These are phyloP conservation scores for Colletotrichum lindemuthianum DNA, from an alignment of 2,329 filamentous ascomycete genomes.

Conservation along the genomic window DNA sequence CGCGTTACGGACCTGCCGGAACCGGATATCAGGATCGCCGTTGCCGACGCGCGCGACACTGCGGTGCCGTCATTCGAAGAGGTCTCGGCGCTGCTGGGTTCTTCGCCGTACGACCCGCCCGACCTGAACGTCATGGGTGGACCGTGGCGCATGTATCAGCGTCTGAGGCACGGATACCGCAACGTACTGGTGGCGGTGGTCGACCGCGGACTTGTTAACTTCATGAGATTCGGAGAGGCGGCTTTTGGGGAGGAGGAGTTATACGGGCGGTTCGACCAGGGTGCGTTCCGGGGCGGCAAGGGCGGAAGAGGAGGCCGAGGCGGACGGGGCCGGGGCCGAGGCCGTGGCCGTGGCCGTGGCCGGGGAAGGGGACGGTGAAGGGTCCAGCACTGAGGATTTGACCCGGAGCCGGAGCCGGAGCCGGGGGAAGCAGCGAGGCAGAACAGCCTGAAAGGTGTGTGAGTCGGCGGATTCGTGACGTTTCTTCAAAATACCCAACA, in stretches of 20 bases:
- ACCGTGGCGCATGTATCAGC: slow-evolving; percentile 72
- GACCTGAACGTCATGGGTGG: slow-evolving; percentile 44
- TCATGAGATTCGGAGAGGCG: slow-evolving; percentile 81
- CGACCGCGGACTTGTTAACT: slow-evolving; percentile 90
- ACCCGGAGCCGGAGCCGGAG: slow-evolving; percentile 37
- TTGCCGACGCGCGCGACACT: slow-evolving; percentile 79
- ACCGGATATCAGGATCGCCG: slow-evolving; percentile 86
- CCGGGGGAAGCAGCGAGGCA: not conserved
- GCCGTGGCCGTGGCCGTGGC: slow-evolving; percentile 49
- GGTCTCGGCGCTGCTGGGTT: slow-evolving; percentile 75
- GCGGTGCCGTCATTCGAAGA: slow-evolving; percentile 78
- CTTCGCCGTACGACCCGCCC: slow-evolving; percentile 75
- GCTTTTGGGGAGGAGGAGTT: slow-evolving; percentile 81
- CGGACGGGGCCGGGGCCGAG: slow-evolving; percentile 55
- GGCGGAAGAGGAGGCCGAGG: slow-evolving; percentile 52
- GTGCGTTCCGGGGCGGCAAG: slow-evolving; percentile 50
- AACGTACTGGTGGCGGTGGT: slow-evolving; percentile 89
- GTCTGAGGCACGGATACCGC: slow-evolving; percentile 84
- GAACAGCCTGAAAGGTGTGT: not conserved
- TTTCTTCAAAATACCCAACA: slow-evolving; percentile 15
- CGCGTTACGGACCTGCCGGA: slow-evolving; percentile 81
- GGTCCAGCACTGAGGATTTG: slow-evolving; percentile 32
- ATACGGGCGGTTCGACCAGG: slow-evolving; percentile 66
- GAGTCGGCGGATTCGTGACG: too few species aligned
- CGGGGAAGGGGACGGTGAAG: slow-evolving; percentile 41